phyloP scores from a whole-genome alignment of 78 protist genomes.

The Acrasis kona region DNA sequence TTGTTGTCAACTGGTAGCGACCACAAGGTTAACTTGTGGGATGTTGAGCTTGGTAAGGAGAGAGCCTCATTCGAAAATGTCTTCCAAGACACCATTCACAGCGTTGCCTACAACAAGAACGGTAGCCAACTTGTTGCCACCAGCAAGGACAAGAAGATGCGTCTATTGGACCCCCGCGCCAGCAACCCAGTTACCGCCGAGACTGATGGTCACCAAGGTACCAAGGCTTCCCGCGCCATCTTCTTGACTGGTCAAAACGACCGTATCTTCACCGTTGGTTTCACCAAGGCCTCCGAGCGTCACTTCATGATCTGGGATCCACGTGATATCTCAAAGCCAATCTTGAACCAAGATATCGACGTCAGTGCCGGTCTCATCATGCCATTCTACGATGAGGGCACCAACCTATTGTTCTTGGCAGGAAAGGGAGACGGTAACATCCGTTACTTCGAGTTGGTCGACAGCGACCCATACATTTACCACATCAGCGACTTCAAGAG shows the following conservation, averaged over 20 bases:
- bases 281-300: slow-evolving; percentile 70
- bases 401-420: slow-evolving; percentile 47
- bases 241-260: slow-evolving; percentile 58
- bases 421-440: slow-evolving; percentile 75
- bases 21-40: slow-evolving; percentile 75
- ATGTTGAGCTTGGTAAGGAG: slow-evolving; percentile 66
- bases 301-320: slow-evolving; percentile 40
- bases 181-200: slow-evolving; percentile 28
- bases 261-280: slow-evolving; percentile 74
- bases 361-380: slow-evolving; percentile 46
- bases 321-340: slow-evolving; percentile 14
- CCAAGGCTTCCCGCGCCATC: slow-evolving; percentile 66
- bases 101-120: slow-evolving; percentile 33
- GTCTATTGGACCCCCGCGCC: slow-evolving; percentile 81
- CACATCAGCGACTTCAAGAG: background rate
- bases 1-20: slow-evolving; percentile 61
- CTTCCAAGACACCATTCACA: background rate
- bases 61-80: slow-evolving; percentile 5
- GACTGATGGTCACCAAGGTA: slow-evolving; percentile 73
- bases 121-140: slow-evolving; percentile 70
- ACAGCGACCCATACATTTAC: background rate
- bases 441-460: slow-evolving; percentile 52
- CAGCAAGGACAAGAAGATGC: slow-evolving; percentile 87
- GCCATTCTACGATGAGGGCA: slow-evolving; percentile 67
- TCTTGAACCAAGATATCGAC: slow-evolving; percentile 18